These are phyloP conservation scores for Populus hybrid DNA, from an alignment of 441 rosid species.

Conservation along the genomic window DNA sequence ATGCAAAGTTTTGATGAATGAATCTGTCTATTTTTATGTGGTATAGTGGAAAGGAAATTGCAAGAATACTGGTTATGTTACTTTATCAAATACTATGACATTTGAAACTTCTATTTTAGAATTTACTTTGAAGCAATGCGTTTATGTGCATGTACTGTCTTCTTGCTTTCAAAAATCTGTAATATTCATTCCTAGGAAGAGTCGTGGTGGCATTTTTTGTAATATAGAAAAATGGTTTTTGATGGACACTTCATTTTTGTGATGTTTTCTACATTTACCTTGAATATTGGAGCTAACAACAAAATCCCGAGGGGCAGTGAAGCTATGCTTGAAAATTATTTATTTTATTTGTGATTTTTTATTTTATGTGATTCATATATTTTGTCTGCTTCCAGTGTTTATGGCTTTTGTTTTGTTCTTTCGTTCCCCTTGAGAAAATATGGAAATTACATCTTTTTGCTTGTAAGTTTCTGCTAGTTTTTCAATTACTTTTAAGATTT, in stretches of 20 bases:
- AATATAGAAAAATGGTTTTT: background rate
- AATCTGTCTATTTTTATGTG: background rate
- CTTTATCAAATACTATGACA: too few relatives aligned
- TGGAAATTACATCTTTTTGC: background rate
- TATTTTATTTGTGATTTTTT: background rate
- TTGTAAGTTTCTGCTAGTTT: background rate
- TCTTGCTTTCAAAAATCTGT: background rate
- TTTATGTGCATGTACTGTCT: background rate
- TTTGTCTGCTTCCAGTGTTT: background rate
- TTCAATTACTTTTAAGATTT: background rate
- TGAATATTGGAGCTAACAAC: background rate
- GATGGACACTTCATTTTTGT: background rate
- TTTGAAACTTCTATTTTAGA: background rate
- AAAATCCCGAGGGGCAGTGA: background rate
- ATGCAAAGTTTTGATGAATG: background rate
- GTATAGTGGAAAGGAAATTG: background rate
- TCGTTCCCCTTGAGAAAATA: background rate
- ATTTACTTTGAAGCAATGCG: background rate
- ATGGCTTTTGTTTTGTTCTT: slow-evolving; percentile 1
- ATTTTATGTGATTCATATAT: background rate
- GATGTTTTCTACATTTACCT: background rate
- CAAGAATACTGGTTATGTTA: background rate
- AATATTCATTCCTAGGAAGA: background rate
- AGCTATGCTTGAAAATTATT: background rate
- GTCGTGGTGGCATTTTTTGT: background rate